phyloP scores from a whole-genome alignment of 2,329 filamentous ascomycete genomes.

The Verticillium dahliae region DNA sequence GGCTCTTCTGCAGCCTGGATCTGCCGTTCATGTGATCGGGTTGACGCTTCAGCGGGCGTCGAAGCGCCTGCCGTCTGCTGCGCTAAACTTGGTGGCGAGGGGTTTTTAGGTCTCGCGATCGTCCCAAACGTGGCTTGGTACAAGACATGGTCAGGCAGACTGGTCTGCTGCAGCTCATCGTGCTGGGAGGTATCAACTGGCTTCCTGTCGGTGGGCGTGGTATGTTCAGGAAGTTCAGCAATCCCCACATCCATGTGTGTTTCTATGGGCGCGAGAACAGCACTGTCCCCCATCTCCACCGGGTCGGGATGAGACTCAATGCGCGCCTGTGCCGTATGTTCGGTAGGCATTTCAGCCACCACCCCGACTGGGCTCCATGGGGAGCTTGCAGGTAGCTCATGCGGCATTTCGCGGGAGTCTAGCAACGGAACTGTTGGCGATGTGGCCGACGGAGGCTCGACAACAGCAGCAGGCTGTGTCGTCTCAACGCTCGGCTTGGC shows the following conservation, averaged over 20 bases:
- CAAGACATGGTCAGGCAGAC: conserved; percentile 6
- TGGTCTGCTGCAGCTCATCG: conserved; percentile 11
- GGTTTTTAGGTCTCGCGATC: conserved; percentile 4
- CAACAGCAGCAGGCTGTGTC: neutral
- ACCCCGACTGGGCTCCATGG: conserved; percentile 33
- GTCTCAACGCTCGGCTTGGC: neutral
- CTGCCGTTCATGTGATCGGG: neutral
- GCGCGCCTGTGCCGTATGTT: conserved; percentile 29
- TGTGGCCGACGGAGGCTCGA: neutral
- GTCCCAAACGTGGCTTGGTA: conserved; percentile 12
- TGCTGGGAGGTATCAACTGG: neutral
- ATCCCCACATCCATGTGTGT: conserved; percentile 17
- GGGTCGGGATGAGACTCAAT: conserved; percentile 37
- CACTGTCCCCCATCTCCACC: conserved; percentile 35
- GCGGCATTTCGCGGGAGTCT: conserved; percentile 23
- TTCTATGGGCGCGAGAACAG: conserved; percentile 28
- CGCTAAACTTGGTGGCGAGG: conserved; percentile 1
- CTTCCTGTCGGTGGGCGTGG: conserved; percentile 20
- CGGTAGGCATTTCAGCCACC: conserved; percentile 41
- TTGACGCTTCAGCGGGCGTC: neutral
- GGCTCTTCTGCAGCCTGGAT: neutral
- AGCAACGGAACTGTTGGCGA: conserved; percentile 22
- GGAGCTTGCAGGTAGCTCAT: conserved; percentile 21
- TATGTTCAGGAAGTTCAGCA: conserved; percentile 31
- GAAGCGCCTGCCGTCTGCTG: neutral